Evolutionary conservation across 2,329 filamentous ascomycete species (phyloP), one percentile per base, ranked within the genome.

Genomic region (Akanthomyces lecanii): DNA sequence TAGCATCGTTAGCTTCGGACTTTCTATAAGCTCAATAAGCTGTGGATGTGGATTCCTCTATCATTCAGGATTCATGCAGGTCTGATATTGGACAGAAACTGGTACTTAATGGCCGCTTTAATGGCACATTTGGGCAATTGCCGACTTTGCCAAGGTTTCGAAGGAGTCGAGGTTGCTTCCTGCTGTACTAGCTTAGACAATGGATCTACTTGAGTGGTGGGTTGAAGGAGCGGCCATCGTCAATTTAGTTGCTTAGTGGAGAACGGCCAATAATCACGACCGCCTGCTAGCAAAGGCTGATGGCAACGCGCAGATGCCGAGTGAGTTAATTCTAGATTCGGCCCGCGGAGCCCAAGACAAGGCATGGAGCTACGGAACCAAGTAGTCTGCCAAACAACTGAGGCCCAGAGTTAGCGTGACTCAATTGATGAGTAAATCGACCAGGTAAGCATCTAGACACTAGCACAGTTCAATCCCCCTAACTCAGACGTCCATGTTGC

Each of bases 51-150:
- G 6, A 21, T 5, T 38, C 21, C 4, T 48, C 18, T 16, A 44
- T 48, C 30, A 58, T 58, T 48, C 30, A 38, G 55, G 44, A 21
- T n/a, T 55, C 53, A 44, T 55, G 23, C 23, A 44, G 38, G 38
- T 30, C 14, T 30, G 6, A 40, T 12, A 28, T 38, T 3, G 12
- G 11, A 38, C 23, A 40, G 28, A 47, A 36, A 21, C 7, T 1
- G 5, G 6, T 18, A 36, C 3, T 6, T 23, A n/a, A 47, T 3
- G 18, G 25, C 16, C 28, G 4, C 30, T 11, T n/a, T 38, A 10
- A 21, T 42, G 11, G 21, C 23, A 12, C 47, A 33, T 21, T 21
- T 60, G 40, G 18, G 23, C 51, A 16, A 51, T 11, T 42, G 23
- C 56, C 45, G 47, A 11, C 21, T 23, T 36, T 18, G 10, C 14